A percentile compares a stretch with the other conserved stretches of the same genome.
Conservation (phyloP, 208 protist genomes). For the Trypanosoma cruzi region DNA sequence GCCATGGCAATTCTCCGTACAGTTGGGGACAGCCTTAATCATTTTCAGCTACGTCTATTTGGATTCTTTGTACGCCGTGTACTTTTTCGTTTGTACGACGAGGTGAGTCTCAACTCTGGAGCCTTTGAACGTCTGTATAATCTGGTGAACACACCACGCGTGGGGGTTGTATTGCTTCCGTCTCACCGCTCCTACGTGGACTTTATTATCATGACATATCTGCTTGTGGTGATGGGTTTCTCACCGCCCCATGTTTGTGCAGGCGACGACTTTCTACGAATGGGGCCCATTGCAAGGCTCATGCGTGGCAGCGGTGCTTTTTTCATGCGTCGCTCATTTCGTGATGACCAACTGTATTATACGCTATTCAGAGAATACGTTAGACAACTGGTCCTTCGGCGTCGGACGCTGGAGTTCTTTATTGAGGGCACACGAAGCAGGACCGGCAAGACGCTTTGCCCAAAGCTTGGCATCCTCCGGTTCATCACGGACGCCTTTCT, state of each 20-base stretch:
- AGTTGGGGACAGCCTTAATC: constrained; percentile 78
- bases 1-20: constrained; percentile 63
- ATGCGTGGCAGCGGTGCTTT: constrained; percentile 92
- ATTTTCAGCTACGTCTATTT: constrained; percentile 49
- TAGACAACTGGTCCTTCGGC: constrained; percentile 59
- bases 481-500: constrained; percentile 85
- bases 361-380: constrained; percentile 86
- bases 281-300: constrained; percentile 67
- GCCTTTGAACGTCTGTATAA: constrained; percentile 61
- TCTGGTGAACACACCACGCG: constrained; percentile 46
- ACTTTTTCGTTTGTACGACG: constrained; percentile 67
- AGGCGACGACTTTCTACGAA: constrained; percentile 85
- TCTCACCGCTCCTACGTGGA: constrained; percentile 88
- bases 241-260: constrained; percentile 84
- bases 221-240: constrained; percentile 66
- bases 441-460: constrained; percentile 84
- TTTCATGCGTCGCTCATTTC: constrained; percentile 90
- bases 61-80: constrained; percentile 59
- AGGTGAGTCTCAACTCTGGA: constrained; percentile 59
- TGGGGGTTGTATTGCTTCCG: constrained; percentile 73
- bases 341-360: constrained; percentile 77
- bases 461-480: constrained; percentile 92
- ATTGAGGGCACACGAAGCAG: constrained; percentile 89
- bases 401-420: constrained; percentile 86
- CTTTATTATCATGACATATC: constrained; percentile 88